phyloP scores from a whole-genome alignment of 2,329 filamentous ascomycete genomes.

The Colletotrichum zoysiae region DNA sequence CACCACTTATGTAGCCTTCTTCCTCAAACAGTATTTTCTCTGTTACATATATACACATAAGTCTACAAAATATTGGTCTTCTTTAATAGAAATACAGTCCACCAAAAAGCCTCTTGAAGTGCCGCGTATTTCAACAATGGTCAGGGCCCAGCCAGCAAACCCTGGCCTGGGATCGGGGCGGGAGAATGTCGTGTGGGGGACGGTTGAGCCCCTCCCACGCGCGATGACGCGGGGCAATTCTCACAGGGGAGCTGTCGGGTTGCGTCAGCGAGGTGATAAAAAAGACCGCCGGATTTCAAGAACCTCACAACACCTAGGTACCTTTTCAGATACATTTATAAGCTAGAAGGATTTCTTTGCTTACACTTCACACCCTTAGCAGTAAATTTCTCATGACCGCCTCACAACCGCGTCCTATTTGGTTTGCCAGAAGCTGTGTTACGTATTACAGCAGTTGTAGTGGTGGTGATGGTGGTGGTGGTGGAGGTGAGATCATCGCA shows the following conservation, averaged over 20 bases:
- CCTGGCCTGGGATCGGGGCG: conserved; percentile 36
- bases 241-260: neutral
- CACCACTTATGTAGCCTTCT: neutral
- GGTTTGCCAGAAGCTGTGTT: too few species aligned
- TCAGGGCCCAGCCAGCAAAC: conserved; percentile 8
- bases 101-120: neutral
- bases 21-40: neutral
- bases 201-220: conserved; percentile 7
- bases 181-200: conserved; percentile 38
- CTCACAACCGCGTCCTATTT: neutral
- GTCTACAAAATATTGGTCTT: neutral
- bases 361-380: too few species aligned
- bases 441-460: too few species aligned
- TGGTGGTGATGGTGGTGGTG: too few species aligned
- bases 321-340: too few species aligned
- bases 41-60: too few species aligned
- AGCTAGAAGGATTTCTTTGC: too few species aligned
- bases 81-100: neutral
- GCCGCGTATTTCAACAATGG: neutral
- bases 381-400: too few species aligned
- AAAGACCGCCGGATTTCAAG: too few species aligned
- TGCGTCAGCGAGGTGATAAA: conserved; percentile 33
- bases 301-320: too few species aligned
- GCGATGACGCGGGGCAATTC: conserved; percentile 32
- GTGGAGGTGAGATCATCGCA: too few species aligned